Percentiles rank a stretch among this genome's conserved stretches.
Evolutionary conservation across 2,329 filamentous ascomycete genomes (phyloP).

Genomic region (Ceratocystis colombiana): DNA sequence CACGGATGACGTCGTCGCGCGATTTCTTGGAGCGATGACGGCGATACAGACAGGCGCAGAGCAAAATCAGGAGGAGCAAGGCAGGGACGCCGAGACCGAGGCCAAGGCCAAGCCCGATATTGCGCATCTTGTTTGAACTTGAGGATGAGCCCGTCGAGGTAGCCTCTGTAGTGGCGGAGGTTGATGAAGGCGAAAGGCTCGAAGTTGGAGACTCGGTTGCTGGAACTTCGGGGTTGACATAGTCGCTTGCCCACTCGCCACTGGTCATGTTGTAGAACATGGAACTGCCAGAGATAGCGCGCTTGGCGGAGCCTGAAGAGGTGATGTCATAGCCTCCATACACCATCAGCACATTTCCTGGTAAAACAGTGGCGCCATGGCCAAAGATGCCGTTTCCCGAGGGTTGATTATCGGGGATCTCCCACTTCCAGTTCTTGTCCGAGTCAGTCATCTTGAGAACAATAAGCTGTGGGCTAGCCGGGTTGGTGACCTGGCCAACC

Average conservation of each 20-base stretch:
- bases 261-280: constrained; percentile 51
- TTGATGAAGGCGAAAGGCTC: constrained; percentile 13
- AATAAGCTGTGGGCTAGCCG: constrained; percentile 72
- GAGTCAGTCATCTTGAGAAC: constrained; percentile 64
- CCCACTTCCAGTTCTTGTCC: constrained; percentile 68
- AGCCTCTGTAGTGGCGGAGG: constrained; percentile 18
- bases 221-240: constrained; percentile 31
- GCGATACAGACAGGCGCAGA: constrained; percentile 42
- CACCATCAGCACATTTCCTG: constrained; percentile 59
- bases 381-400: constrained; percentile 45
- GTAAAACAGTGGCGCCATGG: constrained; percentile 52
- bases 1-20: constrained; percentile 40
- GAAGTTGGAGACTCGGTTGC: not conserved
- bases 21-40: constrained; percentile 32
- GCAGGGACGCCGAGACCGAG: constrained; percentile 53
- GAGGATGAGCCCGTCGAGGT: not conserved
- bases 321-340: constrained; percentile 51
- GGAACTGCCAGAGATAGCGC: constrained; percentile 29
- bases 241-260: constrained; percentile 43
- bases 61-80: constrained; percentile 38
- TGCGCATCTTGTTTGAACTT: constrained; percentile 19
- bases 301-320: constrained; percentile 32
- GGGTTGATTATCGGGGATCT: constrained; percentile 46
- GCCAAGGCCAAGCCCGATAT: constrained; percentile 52
- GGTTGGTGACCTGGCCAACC: constrained; percentile 68